Evolutionary conservation across 169 alveolate genomes (phyloP), one percentile per base, ranked within the genome.

Genomic region (Condylostoma magnum): DNA sequence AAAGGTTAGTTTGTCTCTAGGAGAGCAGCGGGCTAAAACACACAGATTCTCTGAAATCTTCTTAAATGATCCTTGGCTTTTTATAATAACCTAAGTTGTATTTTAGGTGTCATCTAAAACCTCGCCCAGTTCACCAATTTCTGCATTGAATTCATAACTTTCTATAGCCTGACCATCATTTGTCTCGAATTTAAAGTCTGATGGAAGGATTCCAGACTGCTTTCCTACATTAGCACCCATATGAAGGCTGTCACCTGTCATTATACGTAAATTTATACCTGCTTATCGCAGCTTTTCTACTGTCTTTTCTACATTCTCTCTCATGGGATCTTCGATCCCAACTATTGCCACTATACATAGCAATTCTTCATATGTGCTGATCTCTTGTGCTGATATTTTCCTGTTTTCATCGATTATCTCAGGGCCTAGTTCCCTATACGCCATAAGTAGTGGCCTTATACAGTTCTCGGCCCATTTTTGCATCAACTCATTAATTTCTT

Each of bases 21-120:
- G 98, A 48, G 90, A 86, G 22, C 97, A 93, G 22, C 98, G 77
- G 10, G 98, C 99, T 41, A 96, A 82, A 37, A 94, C 95, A 54
- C 81, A 82, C 53, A 96, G 77, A 22, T 66, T 75, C 28, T 66
- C 18, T 67, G 72, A 46, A 36, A 90, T 79, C 6, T 46, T 8
- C 15, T 54, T 77, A 74, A 90, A 90, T n/a, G 72, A n/a, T n/a
- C n/a, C n/a, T n/a, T n/a, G n/a, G n/a, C n/a, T n/a, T n/a, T n/a
- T n/a, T n/a, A n/a, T n/a, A n/a, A n/a, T n/a, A n/a, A n/a, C n/a
- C n/a, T n/a, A n/a, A n/a, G n/a, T n/a, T n/a, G n/a, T n/a, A n/a
- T n/a, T n/a, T n/a, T n/a, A n/a, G n/a, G n/a, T n/a, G n/a, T n/a
- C n/a, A n/a, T n/a, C n/a, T n/a, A n/a, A n/a, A n/a, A n/a, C n/a